Conservation (phyloP, 1,284 basidiomycete species). For the Puccinia brachypodii region DNA sequence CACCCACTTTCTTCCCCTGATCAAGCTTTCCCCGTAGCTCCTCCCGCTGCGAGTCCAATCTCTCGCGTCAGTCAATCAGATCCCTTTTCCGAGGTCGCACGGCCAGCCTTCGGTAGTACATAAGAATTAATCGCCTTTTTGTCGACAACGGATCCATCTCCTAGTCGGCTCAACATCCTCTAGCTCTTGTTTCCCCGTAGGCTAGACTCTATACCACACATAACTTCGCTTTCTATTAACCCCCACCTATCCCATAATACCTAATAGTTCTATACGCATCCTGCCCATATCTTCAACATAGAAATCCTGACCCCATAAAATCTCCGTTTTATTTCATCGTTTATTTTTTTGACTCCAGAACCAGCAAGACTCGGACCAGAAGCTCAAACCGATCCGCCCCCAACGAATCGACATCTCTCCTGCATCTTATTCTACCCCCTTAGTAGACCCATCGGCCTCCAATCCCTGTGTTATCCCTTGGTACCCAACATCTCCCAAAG, state of each 20-base stretch:
- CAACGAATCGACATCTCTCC: background rate
- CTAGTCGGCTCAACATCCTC: background rate
- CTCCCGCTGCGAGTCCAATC: background rate
- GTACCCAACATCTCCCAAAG: background rate
- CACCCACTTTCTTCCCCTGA: background rate
- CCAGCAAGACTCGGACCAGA: background rate
- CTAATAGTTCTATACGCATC: background rate
- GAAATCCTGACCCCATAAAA: conserved; percentile 11
- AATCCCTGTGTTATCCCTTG: background rate
- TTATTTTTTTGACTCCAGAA: background rate
- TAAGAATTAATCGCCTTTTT: background rate
- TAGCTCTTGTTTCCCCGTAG: background rate
- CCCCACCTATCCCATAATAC: background rate
- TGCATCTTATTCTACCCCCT: background rate
- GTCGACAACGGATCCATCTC: background rate
- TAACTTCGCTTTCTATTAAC: too few species aligned
- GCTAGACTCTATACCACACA: background rate
- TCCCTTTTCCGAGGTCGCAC: background rate
- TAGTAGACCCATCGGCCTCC: background rate
- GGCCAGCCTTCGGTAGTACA: background rate
- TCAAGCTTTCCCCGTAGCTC: background rate
- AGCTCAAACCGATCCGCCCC: background rate
- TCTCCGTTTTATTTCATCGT: background rate
- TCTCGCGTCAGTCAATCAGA: background rate
- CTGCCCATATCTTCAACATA: background rate